Base-by-base conservation (phyloP, 805 yeast species). In the Ogataea ganodermae region DNA sequence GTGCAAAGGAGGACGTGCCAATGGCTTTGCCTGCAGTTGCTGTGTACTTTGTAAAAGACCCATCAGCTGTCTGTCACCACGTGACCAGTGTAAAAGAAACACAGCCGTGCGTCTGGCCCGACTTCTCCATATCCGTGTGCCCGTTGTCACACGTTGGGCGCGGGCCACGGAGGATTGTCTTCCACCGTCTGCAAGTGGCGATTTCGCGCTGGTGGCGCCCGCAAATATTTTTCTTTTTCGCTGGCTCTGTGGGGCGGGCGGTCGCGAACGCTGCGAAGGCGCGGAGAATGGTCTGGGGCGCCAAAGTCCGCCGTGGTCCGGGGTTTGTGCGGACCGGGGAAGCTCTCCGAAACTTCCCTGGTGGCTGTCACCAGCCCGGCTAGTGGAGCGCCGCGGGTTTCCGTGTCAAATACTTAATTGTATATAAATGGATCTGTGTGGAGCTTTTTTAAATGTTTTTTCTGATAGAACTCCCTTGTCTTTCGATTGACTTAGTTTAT, bases 131-230 rank as follows among this genome's bases (percentile, higher is more conserved):
- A 9, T 31, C 41, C 41, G 41, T 37, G 42, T 38, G 24, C 22
- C 42, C 42, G 42, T 45, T 37, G 33, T 49, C 40, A 38, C 42
- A 35, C 27, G 8, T 21, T 18, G 24, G 23, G 10, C 17, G 33
- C 26, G 27, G 14, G 18, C 46, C 45, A 37, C 50, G 50, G 53
- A 46, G 35, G 35, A 31, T 39, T 31, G 45, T 49, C 39, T 36
- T 42, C 52, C 52, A 44, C 40, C 30, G 21, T 23, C 30, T 21
- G 42, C 42, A 38, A 27, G 33, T 18, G 32, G 42, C 42, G 32
- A 16, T n/a, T 26, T 24, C 42, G 42, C 42, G 42, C 28, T 35
- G 39, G 27, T 22, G 39, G 39, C 39, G 39, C 39, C 39, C 39
- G 39, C 39, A 35, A 21, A 12, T 30, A 6, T n/a, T 30, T 30